Evolutionary conservation across 75 land plant species (phyloP), one percentile per base, ranked within the genome.

Genomic region (Pinus tabuliformis): DNA sequence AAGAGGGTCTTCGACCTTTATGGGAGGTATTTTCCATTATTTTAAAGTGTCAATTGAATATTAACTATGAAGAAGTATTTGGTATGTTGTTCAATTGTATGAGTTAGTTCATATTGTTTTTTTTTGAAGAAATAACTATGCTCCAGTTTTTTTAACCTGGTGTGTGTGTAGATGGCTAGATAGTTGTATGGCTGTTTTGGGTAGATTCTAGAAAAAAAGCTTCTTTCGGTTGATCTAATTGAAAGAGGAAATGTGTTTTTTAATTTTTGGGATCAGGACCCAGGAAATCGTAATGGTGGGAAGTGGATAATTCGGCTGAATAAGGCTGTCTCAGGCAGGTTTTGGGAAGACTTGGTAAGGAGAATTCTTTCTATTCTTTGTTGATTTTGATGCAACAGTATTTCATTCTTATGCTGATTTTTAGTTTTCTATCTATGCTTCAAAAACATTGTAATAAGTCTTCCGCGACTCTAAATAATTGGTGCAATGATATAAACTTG

Each of bases 251-350:
- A 59, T 61, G 6, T 75, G 20, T 74, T 33, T 33, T 1, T 33
- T 33, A 33, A 59, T 75, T 75, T 60, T 59, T 11, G 78, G 45
- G 54, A 54, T 14, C 81, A 97, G 99, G 99, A 97, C 80, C 83
- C 95, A 71, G 98, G 93, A 71, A 97, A 97, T 74, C 84, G 95
- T 64, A 89, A 83, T 82, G 99, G 99, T 78, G 99, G 99, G 21
- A 97, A 97, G 78, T 97, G 99, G 99, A 97, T 97, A 57, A 89
- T 97, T 52, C 85, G 99, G 42, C 89, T 94, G 60, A 97, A 92
- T 56, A 97, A 97, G 73, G 78, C 81, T 76, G 92, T 97, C 21
- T 90, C 99, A 59, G 98, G 95, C 11, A 91, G 99, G 21, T 97
- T 87, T 79, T 97, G 99, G 99, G 99, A 97, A 72, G 98, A 97